These are phyloP conservation scores for Suillus alpinus DNA, from an alignment of 768 basidiomycete species.

Conservation along the genomic window DNA sequence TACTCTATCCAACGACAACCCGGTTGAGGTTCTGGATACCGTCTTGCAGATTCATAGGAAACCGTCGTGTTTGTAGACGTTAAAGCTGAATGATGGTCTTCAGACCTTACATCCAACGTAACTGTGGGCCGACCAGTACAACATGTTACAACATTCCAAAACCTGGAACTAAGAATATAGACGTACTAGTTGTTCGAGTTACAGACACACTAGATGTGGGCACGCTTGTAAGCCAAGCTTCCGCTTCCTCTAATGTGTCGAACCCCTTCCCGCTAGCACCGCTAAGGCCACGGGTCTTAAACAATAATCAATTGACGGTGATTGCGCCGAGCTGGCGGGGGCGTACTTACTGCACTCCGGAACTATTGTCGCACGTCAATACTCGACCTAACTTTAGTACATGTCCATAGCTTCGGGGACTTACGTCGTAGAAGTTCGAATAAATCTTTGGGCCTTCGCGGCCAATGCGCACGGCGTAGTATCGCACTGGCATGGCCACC, in stretches of 20 bases:
- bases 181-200: conserved; percentile 12
- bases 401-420: conserved; percentile 2
- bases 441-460: conserved; percentile 33
- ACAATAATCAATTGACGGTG: background rate
- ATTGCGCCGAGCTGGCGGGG: background rate
- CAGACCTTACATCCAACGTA: background rate
- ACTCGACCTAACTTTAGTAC: background rate
- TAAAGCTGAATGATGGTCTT: background rate
- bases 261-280: conserved; percentile 32
- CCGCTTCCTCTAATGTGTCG: conserved; percentile 25
- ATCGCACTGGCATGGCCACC: conserved; percentile 12
- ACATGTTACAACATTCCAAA: background rate
- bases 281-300: conserved; percentile 28
- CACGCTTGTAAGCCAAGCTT: conserved; percentile 19
- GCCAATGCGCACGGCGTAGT: conserved; percentile 35
- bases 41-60: background rate
- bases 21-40: background rate
- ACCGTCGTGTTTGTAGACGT: conserved; percentile 8
- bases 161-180: conserved; percentile 14
- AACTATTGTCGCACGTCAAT: conserved; percentile 15
- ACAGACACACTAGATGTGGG: conserved; percentile 9
- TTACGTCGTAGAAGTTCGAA: conserved; percentile 25
- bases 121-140: background rate
- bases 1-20: background rate
- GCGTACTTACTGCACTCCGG: conserved; percentile 19